phyloP scores from a whole-genome alignment of 495 filamentous ascomycete species.

The Saxophila tyrrhenica region DNA sequence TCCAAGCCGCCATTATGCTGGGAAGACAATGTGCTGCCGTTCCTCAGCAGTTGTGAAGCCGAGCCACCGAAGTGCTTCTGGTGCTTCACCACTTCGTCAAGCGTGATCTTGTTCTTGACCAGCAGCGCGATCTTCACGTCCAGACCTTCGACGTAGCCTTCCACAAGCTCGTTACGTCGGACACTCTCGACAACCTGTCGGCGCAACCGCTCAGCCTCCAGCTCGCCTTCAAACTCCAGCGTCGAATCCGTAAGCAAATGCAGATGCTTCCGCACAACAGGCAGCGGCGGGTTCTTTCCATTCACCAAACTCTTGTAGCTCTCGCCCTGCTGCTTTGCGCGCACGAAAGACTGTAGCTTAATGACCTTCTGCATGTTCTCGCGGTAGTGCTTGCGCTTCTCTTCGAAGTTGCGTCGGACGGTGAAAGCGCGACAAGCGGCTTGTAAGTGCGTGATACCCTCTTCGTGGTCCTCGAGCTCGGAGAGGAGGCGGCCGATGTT shows the following conservation, averaged over 20 bases:
- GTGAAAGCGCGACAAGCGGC: conserved; percentile 60
- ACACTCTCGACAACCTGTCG: conserved; percentile 96
- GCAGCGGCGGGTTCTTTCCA: conserved; percentile 95
- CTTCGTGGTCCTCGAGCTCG: conserved; percentile 72
- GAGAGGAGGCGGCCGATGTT: conserved; percentile 57
- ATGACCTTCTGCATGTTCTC: conserved; percentile 98
- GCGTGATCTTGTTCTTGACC: conserved; percentile 98
- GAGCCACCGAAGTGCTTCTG: conserved; percentile 87
- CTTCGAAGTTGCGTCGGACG: conserved; percentile 62
- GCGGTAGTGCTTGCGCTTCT: conserved; percentile 77
- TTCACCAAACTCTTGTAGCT: conserved; percentile 92
- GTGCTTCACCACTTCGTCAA: conserved; percentile 95
- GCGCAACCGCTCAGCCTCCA: conserved; percentile 85
- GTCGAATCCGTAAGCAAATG: conserved; percentile 96
- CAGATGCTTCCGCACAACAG: conserved; percentile 93
- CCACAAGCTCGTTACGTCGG: conserved; percentile 89
- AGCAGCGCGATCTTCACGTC: conserved; percentile 98
- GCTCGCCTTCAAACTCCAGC: conserved; percentile 97
- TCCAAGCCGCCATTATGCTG: conserved; percentile 72
- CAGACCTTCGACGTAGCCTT: conserved; percentile 94
- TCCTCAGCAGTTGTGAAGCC: conserved; percentile 14
- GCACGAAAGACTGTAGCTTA: conserved; percentile 93
- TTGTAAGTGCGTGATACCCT: conserved; percentile 61
- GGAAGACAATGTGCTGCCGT: neutral
- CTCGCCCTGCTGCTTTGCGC: conserved; percentile 87